Evolutionary conservation across 2,329 filamentous ascomycete genomes (phyloP).

Genomic region (Spiromastix sp.): DNA sequence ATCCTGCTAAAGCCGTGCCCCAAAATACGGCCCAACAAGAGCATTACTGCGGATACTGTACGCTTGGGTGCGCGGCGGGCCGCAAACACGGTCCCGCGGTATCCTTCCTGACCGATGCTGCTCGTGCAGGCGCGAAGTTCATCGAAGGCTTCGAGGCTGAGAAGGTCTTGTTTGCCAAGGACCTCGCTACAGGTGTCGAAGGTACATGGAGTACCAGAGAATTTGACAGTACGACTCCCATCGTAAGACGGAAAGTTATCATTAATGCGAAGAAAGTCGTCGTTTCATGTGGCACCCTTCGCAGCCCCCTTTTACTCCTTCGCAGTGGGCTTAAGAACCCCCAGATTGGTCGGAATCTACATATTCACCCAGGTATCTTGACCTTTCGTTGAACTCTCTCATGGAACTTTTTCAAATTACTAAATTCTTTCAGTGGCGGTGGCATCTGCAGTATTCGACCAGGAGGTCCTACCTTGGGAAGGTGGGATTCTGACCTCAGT

Average conservation of each 20-base stretch:
- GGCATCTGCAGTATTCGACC: slow-evolving; percentile 52
- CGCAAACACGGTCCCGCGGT: slow-evolving; percentile 72
- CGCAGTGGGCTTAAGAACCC: slow-evolving; percentile 72
- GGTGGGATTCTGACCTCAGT: slow-evolving; percentile 72
- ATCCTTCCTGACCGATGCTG: slow-evolving; percentile 70
- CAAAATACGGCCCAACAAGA: slow-evolving; percentile 67
- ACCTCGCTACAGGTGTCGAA: slow-evolving; percentile 57
- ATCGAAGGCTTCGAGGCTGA: slow-evolving; percentile 72
- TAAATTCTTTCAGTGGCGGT: slow-evolving; percentile 22
- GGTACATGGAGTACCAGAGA: slow-evolving; percentile 70
- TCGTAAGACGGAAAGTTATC: slow-evolving; percentile 51
- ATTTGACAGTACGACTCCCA: slow-evolving; percentile 39
- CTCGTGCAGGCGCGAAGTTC: slow-evolving; percentile 65
- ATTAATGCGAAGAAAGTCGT: slow-evolving; percentile 75
- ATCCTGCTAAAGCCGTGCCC: slow-evolving; percentile 56
- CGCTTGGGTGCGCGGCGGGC: slow-evolving; percentile 48
- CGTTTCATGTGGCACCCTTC: slow-evolving; percentile 64
- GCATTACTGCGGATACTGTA: slow-evolving; percentile 65
- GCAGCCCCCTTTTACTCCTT: slow-evolving; percentile 64
- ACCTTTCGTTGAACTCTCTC: slow-evolving; percentile 9
- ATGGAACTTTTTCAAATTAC: slow-evolving; percentile 3
- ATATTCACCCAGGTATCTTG: slow-evolving; percentile 65
- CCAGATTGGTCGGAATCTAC: slow-evolving; percentile 71
- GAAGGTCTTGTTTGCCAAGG: slow-evolving; percentile 57
- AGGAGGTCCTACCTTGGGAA: slow-evolving; percentile 63